Conservation (phyloP, 2,329 filamentous ascomycete genomes). For the Trichoderma polysporum region DNA sequence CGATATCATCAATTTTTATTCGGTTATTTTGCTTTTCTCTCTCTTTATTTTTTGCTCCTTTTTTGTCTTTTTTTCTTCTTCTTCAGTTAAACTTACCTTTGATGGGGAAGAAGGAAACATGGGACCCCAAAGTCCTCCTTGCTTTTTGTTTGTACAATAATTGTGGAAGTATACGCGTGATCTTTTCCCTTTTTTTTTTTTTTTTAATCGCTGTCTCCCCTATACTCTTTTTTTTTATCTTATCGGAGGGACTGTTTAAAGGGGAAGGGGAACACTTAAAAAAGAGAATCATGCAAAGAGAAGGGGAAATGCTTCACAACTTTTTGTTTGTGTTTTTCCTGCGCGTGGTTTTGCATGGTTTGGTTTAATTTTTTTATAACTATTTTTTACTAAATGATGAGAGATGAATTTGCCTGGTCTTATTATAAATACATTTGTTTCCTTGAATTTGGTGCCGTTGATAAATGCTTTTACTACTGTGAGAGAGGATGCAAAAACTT, state of each 20-base stretch:
- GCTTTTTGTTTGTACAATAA: slow-evolving; percentile 15
- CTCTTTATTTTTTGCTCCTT: neutral
- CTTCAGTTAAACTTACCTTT: neutral
- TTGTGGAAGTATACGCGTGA: slow-evolving; percentile 8
- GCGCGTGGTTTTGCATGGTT: slow-evolving; percentile 17
- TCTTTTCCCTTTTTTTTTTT: neutral
- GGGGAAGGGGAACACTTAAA: neutral
- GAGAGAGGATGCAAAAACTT: neutral
- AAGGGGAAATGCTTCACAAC: neutral
- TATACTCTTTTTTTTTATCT: neutral
- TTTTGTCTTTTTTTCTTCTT: neutral
- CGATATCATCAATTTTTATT: slow-evolving; percentile 3
- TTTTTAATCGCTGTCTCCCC: neutral
- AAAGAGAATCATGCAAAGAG: slow-evolving; percentile 3
- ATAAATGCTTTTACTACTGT: neutral
- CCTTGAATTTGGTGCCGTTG: neutral
- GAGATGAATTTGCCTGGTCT: slow-evolving; percentile 20
- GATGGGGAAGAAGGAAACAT: neutral
- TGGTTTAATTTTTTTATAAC: slow-evolving; percentile 15
- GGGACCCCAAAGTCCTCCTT: neutral
- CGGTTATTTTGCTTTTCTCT: neutral
- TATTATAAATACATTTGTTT: neutral
- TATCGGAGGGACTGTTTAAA: neutral
- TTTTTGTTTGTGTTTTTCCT: neutral
- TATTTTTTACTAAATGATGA: slow-evolving; percentile 22